These are phyloP conservation scores for Penicillium verrucosum DNA, from an alignment of 2,329 filamentous ascomycete genomes.

Conservation along the genomic window DNA sequence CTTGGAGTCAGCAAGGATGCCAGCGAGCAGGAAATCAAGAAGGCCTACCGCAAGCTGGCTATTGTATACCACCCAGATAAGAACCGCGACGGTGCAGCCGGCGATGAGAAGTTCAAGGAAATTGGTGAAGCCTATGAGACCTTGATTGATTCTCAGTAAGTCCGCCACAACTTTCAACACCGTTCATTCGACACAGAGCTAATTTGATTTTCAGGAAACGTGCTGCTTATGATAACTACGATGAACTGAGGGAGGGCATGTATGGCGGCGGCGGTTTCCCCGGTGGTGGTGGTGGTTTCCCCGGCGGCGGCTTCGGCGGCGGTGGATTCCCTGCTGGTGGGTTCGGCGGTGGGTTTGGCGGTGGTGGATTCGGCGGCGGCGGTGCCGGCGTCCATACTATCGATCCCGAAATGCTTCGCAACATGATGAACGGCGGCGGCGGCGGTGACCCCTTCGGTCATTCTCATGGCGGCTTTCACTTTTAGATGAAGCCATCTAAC, in stretches of 20 bases:
- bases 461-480: conserved; percentile 55
- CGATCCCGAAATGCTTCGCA: conserved; percentile 74
- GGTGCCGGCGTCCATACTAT: conserved; percentile 42
- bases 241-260: conserved; percentile 80
- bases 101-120: conserved; percentile 94
- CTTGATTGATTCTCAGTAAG: conserved; percentile 86
- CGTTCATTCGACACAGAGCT: not conserved
- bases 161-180: conserved; percentile 23
- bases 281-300: conserved; percentile 54
- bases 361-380: conserved; percentile 45
- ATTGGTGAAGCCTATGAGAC: conserved; percentile 96
- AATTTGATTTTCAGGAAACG: conserved; percentile 62
- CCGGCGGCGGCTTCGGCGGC: conserved; percentile 33
- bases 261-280: conserved; percentile 59
- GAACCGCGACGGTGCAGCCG: conserved; percentile 75
- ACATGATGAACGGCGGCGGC: conserved; percentile 72
- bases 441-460: conserved; percentile 44
- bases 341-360: conserved; percentile 20
- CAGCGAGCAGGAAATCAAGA: conserved; percentile 82
- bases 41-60: conserved; percentile 91
- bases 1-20: conserved; percentile 84
- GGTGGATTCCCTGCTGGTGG: conserved; percentile 49
- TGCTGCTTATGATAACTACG: conserved; percentile 84
- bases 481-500: conserved; percentile 37
- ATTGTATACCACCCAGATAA: conserved; percentile 97